A percentile compares a stretch with the other conserved stretches of the same genome.
phyloP scores from a whole-genome alignment of 352 stramenopile species.

The Pythium apleroticum region DNA sequence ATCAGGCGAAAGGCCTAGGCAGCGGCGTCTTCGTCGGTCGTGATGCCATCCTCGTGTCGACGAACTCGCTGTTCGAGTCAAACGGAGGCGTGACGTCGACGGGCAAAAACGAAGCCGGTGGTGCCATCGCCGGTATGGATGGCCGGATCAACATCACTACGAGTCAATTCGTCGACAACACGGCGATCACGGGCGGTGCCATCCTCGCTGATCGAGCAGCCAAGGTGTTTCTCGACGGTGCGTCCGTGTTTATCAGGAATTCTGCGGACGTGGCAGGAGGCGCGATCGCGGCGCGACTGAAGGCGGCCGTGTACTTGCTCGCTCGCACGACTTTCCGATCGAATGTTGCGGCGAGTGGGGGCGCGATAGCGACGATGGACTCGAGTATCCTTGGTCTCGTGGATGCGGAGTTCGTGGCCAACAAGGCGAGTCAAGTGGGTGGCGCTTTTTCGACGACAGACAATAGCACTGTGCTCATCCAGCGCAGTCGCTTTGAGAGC shows the following conservation, averaged over 20 bases:
- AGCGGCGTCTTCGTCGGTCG: slow-evolving; percentile 57
- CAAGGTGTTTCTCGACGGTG: slow-evolving; percentile 17
- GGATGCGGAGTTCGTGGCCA: slow-evolving; percentile 33
- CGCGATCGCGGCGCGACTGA: slow-evolving; percentile 32
- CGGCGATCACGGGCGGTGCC: slow-evolving; percentile 42
- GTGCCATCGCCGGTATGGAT: slow-evolving; percentile 46
- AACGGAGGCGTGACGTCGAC: slow-evolving; percentile 47
- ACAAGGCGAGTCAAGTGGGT: slow-evolving; percentile 39
- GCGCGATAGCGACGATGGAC: slow-evolving; percentile 8
- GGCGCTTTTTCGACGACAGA: slow-evolving; percentile 41
- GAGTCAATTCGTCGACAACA: slow-evolving; percentile 48
- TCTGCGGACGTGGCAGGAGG: slow-evolving; percentile 46
- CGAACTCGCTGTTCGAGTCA: slow-evolving; percentile 27
- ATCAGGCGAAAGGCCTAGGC: slow-evolving; percentile 46
- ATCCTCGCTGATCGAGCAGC: slow-evolving; percentile 44
- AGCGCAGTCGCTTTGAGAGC: slow-evolving; percentile 15
- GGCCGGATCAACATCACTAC: slow-evolving; percentile 31
- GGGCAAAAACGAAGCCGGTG: slow-evolving; percentile 60
- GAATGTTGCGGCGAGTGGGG: slow-evolving; percentile 8
- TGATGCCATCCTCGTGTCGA: slow-evolving; percentile 32
- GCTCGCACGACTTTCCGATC: background rate
- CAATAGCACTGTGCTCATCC: slow-evolving; percentile 25
- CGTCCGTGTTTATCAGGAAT: slow-evolving; percentile 43
- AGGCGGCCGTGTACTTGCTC: slow-evolving; percentile 19
- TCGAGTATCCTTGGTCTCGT: background rate